A percentile compares a stretch with the other conserved stretches of the same genome.
Conservation (phyloP, 495 filamentous ascomycete genomes). For the Tuber indicum region DNA sequence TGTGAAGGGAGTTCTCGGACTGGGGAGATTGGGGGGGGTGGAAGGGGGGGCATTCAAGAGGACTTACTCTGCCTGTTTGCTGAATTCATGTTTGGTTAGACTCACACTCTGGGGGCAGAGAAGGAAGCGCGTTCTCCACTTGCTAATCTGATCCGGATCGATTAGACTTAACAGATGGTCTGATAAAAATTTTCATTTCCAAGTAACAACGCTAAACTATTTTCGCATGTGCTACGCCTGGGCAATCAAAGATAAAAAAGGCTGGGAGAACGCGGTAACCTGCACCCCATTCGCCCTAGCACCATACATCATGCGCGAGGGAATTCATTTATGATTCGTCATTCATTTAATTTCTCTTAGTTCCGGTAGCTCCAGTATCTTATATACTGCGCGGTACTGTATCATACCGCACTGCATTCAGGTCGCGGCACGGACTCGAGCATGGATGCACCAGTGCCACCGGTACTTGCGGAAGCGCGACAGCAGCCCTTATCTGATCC, state of each 20-base stretch:
- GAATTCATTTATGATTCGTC: neutral
- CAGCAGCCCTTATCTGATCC: neutral
- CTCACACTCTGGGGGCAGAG: neutral
- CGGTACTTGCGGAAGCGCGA: neutral
- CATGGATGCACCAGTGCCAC: neutral
- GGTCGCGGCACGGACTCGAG: neutral
- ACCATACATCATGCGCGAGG: neutral
- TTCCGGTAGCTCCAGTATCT: neutral
- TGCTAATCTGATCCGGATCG: slow-evolving; percentile 2
- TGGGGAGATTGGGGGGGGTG: neutral
- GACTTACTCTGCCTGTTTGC: slow-evolving; percentile 1
- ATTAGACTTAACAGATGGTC: slow-evolving; percentile 7
- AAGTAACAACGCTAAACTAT: neutral
- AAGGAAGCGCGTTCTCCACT: neutral
- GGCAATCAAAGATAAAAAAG: neutral
- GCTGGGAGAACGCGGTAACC: neutral
- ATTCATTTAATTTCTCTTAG: neutral
- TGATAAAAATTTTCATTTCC: neutral
- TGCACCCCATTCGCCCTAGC: neutral
- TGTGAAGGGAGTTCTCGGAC: neutral
- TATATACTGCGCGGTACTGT: neutral
- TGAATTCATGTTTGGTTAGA: neutral
- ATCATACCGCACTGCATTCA: neutral
- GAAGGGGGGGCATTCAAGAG: neutral
- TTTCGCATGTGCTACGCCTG: neutral